Percentiles rank a stretch among this genome's conserved stretches.
phyloP scores from a whole-genome alignment of 306 rosid species.

The Potentilla sterilis region DNA sequence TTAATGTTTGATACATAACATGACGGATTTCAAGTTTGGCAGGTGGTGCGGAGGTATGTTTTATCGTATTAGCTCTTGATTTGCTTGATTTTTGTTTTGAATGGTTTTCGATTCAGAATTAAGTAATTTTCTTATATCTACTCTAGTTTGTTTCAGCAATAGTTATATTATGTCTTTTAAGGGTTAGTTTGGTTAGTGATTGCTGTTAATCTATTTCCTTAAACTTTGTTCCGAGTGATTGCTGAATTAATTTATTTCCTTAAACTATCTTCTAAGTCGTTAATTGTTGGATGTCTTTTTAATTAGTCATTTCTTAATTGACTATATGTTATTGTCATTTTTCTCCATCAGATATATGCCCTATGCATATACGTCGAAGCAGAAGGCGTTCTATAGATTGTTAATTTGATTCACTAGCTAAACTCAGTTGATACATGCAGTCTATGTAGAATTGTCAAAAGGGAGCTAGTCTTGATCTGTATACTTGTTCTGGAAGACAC shows the following conservation, averaged over 20 bases:
- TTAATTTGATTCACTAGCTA: too few relatives aligned
- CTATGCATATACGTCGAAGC: too few relatives aligned
- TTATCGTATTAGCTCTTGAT: not conserved
- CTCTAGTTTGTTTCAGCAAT: not conserved
- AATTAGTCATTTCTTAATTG: too few relatives aligned
- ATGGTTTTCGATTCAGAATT: not conserved
- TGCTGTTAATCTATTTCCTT: not conserved
- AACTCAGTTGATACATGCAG: too few relatives aligned
- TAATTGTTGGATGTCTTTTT: too few relatives aligned
- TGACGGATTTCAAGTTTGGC: not conserved
- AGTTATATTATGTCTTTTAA: not conserved
- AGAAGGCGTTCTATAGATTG: too few relatives aligned
- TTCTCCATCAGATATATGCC: too few relatives aligned
- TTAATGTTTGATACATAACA: not conserved
- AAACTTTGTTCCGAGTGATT: not conserved
- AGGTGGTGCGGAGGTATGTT: not conserved
- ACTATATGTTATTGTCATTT: too few relatives aligned
- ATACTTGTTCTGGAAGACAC: slow-evolving; percentile 16
- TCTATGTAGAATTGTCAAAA: too few relatives aligned
- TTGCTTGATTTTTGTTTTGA: not conserved
- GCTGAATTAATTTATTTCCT: too few relatives aligned
- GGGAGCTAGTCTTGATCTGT: too few relatives aligned
- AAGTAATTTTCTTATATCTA: not conserved
- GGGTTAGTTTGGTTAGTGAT: not conserved
- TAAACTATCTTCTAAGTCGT: too few relatives aligned